Base-by-base conservation (phyloP, 164 flowering plant species). In the Saururus chinensis region DNA sequence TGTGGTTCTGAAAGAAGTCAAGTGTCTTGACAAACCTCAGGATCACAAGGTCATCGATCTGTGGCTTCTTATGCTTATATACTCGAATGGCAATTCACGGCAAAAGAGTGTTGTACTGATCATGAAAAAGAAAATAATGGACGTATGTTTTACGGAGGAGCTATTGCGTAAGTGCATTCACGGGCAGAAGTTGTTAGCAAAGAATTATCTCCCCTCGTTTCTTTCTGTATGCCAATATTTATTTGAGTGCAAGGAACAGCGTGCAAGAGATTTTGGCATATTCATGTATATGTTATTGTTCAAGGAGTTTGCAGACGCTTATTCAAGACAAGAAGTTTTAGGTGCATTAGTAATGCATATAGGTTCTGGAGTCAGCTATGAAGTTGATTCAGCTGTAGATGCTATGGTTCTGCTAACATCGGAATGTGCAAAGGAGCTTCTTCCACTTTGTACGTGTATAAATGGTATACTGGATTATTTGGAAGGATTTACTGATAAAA, bases 21-120 rank as follows among this genome's bases (percentile, higher is more conserved):
- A 82, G 61, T 35, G 74, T 71, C 67, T 86, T 40, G 74, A 83
- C 56, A 80, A 77, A 60, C 77, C 88, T 40, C 73, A 60, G 30
- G 85, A 90, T 73, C 88, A 86, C 72, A 88, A 84, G 70, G 85
- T 83, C 60, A 78, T 87, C 48, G 97, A 90, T 72, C 70, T 87
- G 51, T 90, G 95, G 95, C 75, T 90, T 35, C 84, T 90, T 60
- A 73, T 85, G 63, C 83, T 90, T 16, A 77, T 85, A 65, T 80
- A 83, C 74, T 70, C 73, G 70, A 90, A 86, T 59, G 78, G 85
- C 9, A 85, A 83, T 23, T 69, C 82, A 40, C 64, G 80, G 75
- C 81, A 78, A 65, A 90, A 74, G 68, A 80, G 60, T 61, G 80
- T 81, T 19, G 82, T 78, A 61, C 83, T 77, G 76, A 60, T 86